Evolutionary conservation across 2,329 filamentous ascomycete genomes (phyloP).

Genomic region (Aulographum hederae): DNA sequence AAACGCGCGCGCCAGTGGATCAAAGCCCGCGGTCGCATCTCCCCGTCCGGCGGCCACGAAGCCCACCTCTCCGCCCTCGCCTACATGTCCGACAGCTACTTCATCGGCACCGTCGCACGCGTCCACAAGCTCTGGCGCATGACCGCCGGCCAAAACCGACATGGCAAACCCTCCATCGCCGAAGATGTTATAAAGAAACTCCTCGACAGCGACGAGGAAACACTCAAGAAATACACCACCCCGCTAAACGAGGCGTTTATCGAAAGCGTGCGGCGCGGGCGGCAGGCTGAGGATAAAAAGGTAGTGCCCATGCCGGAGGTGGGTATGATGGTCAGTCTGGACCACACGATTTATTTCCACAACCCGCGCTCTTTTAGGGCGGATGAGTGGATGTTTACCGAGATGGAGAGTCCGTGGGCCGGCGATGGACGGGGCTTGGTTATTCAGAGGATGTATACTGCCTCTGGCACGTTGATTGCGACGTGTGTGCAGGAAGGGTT

Average conservation of each 20-base stretch:
- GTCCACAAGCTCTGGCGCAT: conserved; percentile 65
- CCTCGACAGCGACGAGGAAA: conserved; percentile 24
- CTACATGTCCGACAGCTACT: conserved; percentile 85
- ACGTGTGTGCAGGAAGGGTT: conserved; percentile 73
- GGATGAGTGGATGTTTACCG: conserved; percentile 59
- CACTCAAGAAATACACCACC: conserved; percentile 17
- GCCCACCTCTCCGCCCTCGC: conserved; percentile 78
- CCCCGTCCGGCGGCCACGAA: conserved; percentile 50
- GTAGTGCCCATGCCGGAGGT: conserved; percentile 37
- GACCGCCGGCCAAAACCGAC: conserved; percentile 29
- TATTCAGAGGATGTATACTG: conserved; percentile 52
- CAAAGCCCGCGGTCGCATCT: conserved; percentile 56
- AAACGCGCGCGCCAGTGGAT: conserved; percentile 55
- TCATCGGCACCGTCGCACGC: conserved; percentile 73
- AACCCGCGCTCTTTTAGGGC: conserved; percentile 29
- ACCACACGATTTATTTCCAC: conserved; percentile 46
- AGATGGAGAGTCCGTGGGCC: conserved; percentile 67
- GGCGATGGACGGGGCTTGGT: conserved; percentile 63
- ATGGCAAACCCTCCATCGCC: conserved; percentile 18
- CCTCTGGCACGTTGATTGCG: conserved; percentile 54
- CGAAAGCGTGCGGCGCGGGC: conserved; percentile 21
- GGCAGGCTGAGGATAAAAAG: conserved; percentile 24
- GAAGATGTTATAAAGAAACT: conserved; percentile 25
- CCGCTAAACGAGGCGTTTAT: conserved; percentile 33
- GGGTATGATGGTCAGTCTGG: conserved; percentile 73